Base-by-base conservation (phyloP, 2,329 filamentous ascomycete species). In the Dendrostoma leiphaemia region DNA sequence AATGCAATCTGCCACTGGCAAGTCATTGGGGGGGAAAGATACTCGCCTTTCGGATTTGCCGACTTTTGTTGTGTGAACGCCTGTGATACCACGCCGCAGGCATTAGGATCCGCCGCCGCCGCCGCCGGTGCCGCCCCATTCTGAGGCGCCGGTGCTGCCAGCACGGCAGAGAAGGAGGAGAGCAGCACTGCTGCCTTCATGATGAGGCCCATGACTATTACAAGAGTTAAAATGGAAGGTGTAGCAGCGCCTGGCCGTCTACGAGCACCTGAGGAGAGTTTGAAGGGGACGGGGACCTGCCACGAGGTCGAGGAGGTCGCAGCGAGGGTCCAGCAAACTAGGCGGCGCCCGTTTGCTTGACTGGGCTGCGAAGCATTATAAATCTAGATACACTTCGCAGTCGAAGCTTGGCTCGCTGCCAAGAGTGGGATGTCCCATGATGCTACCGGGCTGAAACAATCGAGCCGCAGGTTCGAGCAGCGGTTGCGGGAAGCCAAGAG, bases 231-330 rank as follows among this genome's bases (percentile, higher is more conserved):
- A 26, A 23, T 13, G 17, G 51, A 40, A 54, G 8, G 31, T 19
- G 51, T 49, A 54, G 51, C 45, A 44, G 45, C 51, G 48, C 51
- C 51, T 41, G 51, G 51, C 51, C 29, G 48, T 47, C 51, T 54
- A 54, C 37, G 29, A 41, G 45, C 31, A 49, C 48, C 21, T 44
- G 37, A 35, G 40, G 10, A 19, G 34, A 44, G n/a, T 32, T 10
- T 10, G 44, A 17, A 48, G 28, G 26, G 40, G 37, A 28, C 45
- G 21, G 10, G 32, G 45, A 44, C 45, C 23, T 35, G 26, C 35
- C 37, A 54, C 45, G 51, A 49, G 43, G 45, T 47, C 45, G 41
- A 47, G 17, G 24, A 54, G 51, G 37, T 43, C 45, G 34, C 35
- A 28, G 28, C 32, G 24, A 43, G 5, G 12, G 35, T 6, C 1